Base-by-base conservation (phyloP, 352 stramenopile genomes). In the Blastocystis hominis region DNA sequence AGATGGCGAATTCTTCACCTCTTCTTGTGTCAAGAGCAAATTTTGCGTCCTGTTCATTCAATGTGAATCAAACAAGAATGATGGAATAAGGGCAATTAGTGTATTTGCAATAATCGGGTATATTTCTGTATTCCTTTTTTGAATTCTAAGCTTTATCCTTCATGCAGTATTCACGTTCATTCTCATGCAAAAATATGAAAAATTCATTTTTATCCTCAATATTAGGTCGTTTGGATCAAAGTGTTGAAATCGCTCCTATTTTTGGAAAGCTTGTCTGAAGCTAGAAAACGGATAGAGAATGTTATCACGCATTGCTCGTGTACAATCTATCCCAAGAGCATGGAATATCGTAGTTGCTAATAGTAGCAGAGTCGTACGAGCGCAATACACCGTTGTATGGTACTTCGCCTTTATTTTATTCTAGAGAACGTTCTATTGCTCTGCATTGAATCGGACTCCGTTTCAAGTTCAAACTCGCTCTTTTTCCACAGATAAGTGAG, bases 1-100 rank as follows among this genome's bases (percentile, higher is more conserved):
- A 4, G 77, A 87, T 5, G 77, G 77, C 10, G 77, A 68, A 34
- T 87, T 87, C n/a, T 75, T 17, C n/a, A 55, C 38, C 24, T 84
- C 72, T 46, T 84, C 53, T 10, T 30, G 30, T 20, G 72, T 53
- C 3, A 84, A n/a, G 17, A 66, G 47, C 7, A 84, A 5, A 7
- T 68, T 64, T 30, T 84, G 72, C 46, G 36, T 40, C 13, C 50
- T 40, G 15, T 55, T 56, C 66, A 77, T 77, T 24, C 2, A 46
- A 30, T 7, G 53, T 53, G 3, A 55, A 77, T 56, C 17, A 53
- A 55, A n/a, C 17, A 17, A 77, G 6, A 59, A 10, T 15, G 4
- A 56, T 46, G 0, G 36, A 13, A 20, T 55, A 56, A 1, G 24
- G n/a, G 50, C 0, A 20, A 59, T 59, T 59, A n/a, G 10, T 59